Conservation (phyloP, 345 rosid genomes). For the Brassica nigra region DNA sequence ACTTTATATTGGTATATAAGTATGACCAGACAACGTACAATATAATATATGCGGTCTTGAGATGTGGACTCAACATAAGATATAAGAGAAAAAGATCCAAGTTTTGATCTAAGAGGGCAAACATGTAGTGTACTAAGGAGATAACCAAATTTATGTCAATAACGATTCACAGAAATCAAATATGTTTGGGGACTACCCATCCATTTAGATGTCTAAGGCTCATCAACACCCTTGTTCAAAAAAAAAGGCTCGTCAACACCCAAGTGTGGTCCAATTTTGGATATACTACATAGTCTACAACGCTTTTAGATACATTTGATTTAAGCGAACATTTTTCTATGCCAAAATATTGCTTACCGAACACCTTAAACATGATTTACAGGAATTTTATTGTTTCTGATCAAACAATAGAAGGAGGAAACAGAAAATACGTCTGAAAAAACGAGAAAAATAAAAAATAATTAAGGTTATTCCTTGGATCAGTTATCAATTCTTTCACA, state of each 20-base stretch:
- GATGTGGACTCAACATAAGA: slow-evolving; percentile 40
- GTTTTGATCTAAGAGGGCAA: slow-evolving; percentile 43
- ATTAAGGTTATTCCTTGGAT: not conserved
- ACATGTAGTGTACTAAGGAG: slow-evolving; percentile 37
- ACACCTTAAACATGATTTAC: not conserved
- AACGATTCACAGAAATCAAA: slow-evolving; percentile 41
- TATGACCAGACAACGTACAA: slow-evolving; percentile 39
- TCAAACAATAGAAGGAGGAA: not conserved
- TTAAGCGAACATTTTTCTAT: not conserved
- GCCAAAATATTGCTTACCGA: not conserved
- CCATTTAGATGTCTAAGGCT: slow-evolving; percentile 41
- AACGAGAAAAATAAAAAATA: too few species aligned
- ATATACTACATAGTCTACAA: slow-evolving; percentile 37
- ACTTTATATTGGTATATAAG: slow-evolving; percentile 37
- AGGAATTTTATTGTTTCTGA: not conserved
- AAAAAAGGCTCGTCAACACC: slow-evolving; percentile 12
- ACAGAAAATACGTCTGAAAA: not conserved
- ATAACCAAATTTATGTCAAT: slow-evolving; percentile 37
- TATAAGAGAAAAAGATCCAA: slow-evolving; percentile 25
- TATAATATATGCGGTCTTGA: slow-evolving; percentile 32
- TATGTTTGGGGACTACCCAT: slow-evolving; percentile 39
- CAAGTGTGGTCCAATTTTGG: slow-evolving; percentile 41
- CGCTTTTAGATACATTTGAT: not conserved
- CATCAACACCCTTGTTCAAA: not conserved
- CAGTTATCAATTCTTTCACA: not conserved